Evolutionary conservation across 2,329 filamentous ascomycete genomes (phyloP).

Genomic region (Phialophora chinensis): DNA sequence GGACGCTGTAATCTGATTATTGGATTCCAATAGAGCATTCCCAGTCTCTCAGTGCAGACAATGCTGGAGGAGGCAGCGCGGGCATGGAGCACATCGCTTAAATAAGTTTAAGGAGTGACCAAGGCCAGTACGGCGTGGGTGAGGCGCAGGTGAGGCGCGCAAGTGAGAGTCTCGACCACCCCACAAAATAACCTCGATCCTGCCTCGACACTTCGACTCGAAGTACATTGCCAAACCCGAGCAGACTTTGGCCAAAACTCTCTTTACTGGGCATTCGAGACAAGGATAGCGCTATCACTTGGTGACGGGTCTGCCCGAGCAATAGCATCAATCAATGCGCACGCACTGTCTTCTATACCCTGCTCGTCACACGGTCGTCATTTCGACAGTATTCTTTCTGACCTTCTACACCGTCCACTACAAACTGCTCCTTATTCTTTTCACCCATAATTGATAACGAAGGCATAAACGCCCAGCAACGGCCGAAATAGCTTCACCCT

Average conservation of each 20-base stretch:
- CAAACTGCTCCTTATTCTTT: neutral
- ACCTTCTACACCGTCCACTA: neutral
- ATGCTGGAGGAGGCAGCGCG: neutral
- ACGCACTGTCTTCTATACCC: neutral
- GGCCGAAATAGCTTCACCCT: neutral
- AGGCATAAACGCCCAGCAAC: neutral
- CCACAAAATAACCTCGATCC: neutral
- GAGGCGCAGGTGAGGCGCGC: too few species aligned
- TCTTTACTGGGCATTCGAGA: neutral
- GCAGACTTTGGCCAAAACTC: neutral
- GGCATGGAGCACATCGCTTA: neutral
- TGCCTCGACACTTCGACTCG: neutral
- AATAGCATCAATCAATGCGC: too few species aligned
- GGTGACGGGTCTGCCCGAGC: neutral
- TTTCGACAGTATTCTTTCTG: neutral
- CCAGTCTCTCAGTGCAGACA: neutral
- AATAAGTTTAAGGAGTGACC: neutral
- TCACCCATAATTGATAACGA: neutral
- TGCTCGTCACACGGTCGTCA: neutral
- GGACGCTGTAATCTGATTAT: neutral
- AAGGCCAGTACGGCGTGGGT: too few species aligned
- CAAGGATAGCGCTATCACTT: neutral
- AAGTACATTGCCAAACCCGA: neutral
- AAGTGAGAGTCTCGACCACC: too few species aligned
- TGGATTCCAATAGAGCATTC: neutral